A percentile compares a stretch with the other conserved stretches of the same genome.
phyloP scores from a whole-genome alignment of 305 asterid species.

The Fraxinus dipetala region DNA sequence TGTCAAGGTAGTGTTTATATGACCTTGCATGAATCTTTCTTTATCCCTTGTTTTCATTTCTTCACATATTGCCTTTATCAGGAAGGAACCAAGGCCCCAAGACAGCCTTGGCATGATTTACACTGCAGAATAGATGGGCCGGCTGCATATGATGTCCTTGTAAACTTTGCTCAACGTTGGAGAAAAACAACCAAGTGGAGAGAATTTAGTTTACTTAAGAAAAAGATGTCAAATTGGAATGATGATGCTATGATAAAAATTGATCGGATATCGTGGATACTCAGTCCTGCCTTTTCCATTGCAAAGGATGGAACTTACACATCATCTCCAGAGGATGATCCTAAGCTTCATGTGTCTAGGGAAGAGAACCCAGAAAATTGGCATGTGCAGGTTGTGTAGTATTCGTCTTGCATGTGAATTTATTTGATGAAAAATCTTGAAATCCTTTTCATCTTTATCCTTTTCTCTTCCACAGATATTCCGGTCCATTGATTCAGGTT shows the following conservation, averaged over 20 bases:
- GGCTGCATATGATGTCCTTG: conserved; percentile 91
- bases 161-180: conserved; percentile 95
- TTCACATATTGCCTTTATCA: conserved; percentile 18
- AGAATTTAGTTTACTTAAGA: conserved; percentile 68
- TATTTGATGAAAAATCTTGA: conserved; percentile 24
- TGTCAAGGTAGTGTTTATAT: conserved; percentile 1
- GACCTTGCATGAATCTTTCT: background rate
- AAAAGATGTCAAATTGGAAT: conserved; percentile 60
- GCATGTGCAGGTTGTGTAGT: conserved; percentile 75
- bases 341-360: conserved; percentile 47
- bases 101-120: conserved; percentile 96
- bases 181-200: conserved; percentile 87
- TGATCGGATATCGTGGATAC: conserved; percentile 88
- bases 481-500: conserved; percentile 96
- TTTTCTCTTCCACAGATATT: conserved; percentile 54
- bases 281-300: conserved; percentile 58
- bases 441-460: conserved; percentile 7
- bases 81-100: conserved; percentile 80
- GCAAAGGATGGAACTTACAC: conserved; percentile 48
- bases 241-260: conserved; percentile 86
- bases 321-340: conserved; percentile 55
- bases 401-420: conserved; percentile 19
- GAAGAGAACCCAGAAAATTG: conserved; percentile 67
- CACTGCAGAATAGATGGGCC: conserved; percentile 91
- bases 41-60: conserved; percentile 5